phyloP scores from a whole-genome alignment of 768 basidiomycete genomes.

The Tulasnella sp. region DNA sequence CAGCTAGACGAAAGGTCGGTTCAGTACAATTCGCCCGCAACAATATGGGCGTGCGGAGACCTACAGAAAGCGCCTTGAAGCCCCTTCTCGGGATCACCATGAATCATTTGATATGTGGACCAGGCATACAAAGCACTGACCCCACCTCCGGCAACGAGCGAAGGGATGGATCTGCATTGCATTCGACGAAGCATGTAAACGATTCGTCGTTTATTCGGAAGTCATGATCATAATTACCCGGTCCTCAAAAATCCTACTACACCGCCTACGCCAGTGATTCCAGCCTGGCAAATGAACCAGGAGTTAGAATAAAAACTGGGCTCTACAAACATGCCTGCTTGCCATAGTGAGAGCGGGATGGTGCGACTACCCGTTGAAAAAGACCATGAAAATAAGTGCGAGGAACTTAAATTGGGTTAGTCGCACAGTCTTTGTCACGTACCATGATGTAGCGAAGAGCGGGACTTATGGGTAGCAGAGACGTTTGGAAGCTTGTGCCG shows the following conservation, averaged over 20 bases:
- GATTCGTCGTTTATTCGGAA: too few species aligned
- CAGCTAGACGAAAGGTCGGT: constrained; percentile 48
- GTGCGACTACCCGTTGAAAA: too few species aligned
- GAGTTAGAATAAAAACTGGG: not conserved
- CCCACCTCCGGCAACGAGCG: constrained; percentile 72
- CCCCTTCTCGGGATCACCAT: constrained; percentile 65
- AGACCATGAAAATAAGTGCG: too few species aligned
- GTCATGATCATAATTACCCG: not conserved
- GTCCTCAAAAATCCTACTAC: constrained; percentile 50
- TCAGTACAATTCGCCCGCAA: not conserved
- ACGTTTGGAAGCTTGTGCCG: too few species aligned
- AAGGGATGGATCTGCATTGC: constrained; percentile 68
- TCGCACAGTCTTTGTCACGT: too few species aligned
- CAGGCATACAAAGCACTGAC: constrained; percentile 79
- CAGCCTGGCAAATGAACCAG: constrained; percentile 36
- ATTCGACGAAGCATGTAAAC: constrained; percentile 39
- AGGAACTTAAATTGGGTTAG: too few species aligned
- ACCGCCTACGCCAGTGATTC: constrained; percentile 75
- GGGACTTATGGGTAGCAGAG: too few species aligned
- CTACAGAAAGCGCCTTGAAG: constrained; percentile 74
- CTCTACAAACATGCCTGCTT: not conserved
- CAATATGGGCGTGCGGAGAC: constrained; percentile 18
- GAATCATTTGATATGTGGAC: constrained; percentile 76
- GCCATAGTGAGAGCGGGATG: constrained; percentile 37
- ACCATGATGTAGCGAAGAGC: too few species aligned